Evolutionary conservation across 169 alveolate genomes (phyloP).

Genomic region (Eimeria necatrix): DNA sequence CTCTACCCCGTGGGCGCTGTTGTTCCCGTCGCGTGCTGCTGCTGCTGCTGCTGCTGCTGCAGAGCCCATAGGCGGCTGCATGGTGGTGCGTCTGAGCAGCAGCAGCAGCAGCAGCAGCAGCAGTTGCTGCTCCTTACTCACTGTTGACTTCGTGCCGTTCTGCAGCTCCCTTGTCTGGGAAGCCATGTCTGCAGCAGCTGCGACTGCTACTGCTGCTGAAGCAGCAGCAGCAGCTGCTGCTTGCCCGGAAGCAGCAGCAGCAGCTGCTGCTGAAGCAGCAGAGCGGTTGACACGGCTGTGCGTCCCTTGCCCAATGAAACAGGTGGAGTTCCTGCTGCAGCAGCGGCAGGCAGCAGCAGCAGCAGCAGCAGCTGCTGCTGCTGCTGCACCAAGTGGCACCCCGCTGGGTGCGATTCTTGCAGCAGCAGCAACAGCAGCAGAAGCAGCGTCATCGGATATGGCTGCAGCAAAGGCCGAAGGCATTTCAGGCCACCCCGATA

Average conservation of each 20-base stretch:
- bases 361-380: not conserved
- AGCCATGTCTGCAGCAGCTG: not conserved
- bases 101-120: constrained; percentile 30
- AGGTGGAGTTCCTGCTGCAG: constrained; percentile 16
- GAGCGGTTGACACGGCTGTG: constrained; percentile 13
- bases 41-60: constrained; percentile 28
- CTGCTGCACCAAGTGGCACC: not conserved
- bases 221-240: constrained; percentile 13
- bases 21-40: constrained; percentile 12
- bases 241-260: constrained; percentile 11
- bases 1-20: constrained; percentile 28
- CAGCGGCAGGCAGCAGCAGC: constrained; percentile 45
- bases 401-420: not conserved
- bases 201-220: not conserved
- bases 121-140: not conserved
- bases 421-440: constrained; percentile 47
- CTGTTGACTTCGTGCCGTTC: constrained; percentile 9
- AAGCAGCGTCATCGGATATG: not conserved
- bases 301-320: constrained; percentile 12
- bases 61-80: constrained; percentile 7
- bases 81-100: constrained; percentile 27
- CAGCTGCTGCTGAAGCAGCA: not conserved
- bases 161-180: constrained; percentile 7
- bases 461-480: not conserved
- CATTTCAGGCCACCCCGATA: not conserved